Base-by-base conservation (phyloP, 2,329 filamentous ascomycete genomes). In the Atkinsonella texensis region DNA sequence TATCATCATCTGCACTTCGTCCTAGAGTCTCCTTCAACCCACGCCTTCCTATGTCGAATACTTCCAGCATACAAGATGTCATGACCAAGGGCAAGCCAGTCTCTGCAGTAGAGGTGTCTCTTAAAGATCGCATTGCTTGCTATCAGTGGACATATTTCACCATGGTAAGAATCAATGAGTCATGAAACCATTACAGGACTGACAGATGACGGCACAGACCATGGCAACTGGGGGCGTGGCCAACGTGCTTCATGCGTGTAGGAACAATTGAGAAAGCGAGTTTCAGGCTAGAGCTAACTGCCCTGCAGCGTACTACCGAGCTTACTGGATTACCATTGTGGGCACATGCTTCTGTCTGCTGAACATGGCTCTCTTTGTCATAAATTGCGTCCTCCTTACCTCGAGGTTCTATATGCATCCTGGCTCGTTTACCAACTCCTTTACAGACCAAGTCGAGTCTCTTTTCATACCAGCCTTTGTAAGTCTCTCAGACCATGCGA, bases 131-230 rank as follows among this genome's bases (percentile, higher is more conserved):
- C 38, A 73, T 79, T 53, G 70, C 69, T 41, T 79, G 74, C 54
- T 73, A 74, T 55, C 71, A 71, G 58, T 91, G 87, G 87, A 89
- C 85, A 0, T 91, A 83, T 75, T 91, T 89, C 60, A 87, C 85
- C 20, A 76, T 76, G 51, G 51, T 53, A 46, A 20, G 47, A 40
- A 46, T 31, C 1, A 15, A 31, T 4, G 18, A 35, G 23, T 12
- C 1, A n/a, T 41, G 31, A 9, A 20, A n/a, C 15, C 4, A 23
- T 12, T 8, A 28, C 20, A 32, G 15, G 12, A 32, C 46, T 48
- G 45, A 49, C 41, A 12, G 17, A 11, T 13, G 32, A 50, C 33
- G n/a, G 35, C 13, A 18, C 38, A 50, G 63, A 66, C 58, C 49
- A 63, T 77, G 74, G 76, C 76, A 2, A 79, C 76, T 0, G 77